Conservation (phyloP, 768 basidiomycete species). For the Lactifluus echinatus region DNA sequence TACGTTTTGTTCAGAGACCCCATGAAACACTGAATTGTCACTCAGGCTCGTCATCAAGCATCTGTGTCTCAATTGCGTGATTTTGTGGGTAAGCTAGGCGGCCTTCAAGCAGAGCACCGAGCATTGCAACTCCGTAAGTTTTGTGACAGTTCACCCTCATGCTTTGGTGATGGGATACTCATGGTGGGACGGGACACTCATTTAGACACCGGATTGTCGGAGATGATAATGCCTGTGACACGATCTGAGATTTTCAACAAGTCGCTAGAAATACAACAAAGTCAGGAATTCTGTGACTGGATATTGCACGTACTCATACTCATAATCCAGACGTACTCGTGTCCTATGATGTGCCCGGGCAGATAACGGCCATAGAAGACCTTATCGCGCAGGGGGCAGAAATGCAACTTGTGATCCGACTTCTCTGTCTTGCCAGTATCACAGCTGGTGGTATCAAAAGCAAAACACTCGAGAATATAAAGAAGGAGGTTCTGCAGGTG, state of each 20-base stretch:
- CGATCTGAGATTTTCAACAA: conserved; percentile 83
- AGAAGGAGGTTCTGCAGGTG: conserved; percentile 85
- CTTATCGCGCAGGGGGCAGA: conserved; percentile 83
- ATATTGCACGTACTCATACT: conserved; percentile 1
- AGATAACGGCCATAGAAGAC: conserved; percentile 84
- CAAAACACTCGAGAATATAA: conserved; percentile 78
- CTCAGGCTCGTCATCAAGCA: conserved; percentile 72
- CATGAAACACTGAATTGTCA: conserved; percentile 1
- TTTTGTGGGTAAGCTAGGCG: conserved; percentile 92
- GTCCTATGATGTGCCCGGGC: conserved; percentile 74
- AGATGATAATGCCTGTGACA: conserved; percentile 79
- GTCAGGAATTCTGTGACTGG: conserved; percentile 32
- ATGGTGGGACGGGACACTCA: too few species aligned
- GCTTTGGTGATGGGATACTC: not conserved
- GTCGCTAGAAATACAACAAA: conserved; percentile 92
- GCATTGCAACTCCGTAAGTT: conserved; percentile 78
- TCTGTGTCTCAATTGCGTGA: conserved; percentile 87
- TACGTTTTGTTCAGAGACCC: not conserved
- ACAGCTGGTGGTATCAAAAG: conserved; percentile 80
- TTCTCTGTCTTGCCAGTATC: conserved; percentile 81
- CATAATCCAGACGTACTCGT: conserved; percentile 72
- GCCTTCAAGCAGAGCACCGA: conserved; percentile 87
- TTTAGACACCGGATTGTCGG: conserved; percentile 89
- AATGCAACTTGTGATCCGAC: conserved; percentile 65
- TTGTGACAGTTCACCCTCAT: not conserved